Evolutionary conservation across 331 rosid species (phyloP).

Genomic region (Spiraea crenata): DNA sequence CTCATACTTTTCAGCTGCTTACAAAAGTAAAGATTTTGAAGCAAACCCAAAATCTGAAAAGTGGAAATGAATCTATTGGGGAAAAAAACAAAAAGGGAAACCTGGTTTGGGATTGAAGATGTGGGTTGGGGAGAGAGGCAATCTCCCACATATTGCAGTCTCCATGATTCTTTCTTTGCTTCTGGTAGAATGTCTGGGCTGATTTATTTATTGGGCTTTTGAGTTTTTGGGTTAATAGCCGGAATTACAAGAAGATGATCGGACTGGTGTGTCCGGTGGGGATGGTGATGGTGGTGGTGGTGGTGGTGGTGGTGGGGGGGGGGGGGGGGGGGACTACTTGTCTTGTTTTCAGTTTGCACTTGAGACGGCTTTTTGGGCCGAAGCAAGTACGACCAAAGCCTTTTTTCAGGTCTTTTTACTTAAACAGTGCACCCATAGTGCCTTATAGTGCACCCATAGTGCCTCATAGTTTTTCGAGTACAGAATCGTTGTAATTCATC

Average conservation of each 20-base stretch:
- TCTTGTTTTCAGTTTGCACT: too few species aligned
- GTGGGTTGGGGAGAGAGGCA: slow-evolving; percentile 60
- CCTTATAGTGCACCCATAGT: too few species aligned
- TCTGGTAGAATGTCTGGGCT: neutral
- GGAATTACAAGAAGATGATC: neutral
- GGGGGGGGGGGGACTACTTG: too few species aligned
- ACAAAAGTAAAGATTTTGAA: neutral
- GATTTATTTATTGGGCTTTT: neutral
- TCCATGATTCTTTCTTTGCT: slow-evolving; percentile 40
- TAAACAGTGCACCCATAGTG: too few species aligned
- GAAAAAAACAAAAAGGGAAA: neutral
- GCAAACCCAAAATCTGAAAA: slow-evolving; percentile 3
- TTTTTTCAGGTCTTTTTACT: too few species aligned
- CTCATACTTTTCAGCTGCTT: neutral
- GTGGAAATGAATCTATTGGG: neutral
- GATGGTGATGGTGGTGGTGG: slow-evolving; percentile 9
- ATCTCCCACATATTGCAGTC: slow-evolving; percentile 59
- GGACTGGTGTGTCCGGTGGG: neutral
- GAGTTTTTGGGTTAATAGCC: neutral
- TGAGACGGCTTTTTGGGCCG: too few species aligned
- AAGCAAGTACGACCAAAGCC: too few species aligned
- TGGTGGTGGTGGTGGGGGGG: slow-evolving; percentile 14
- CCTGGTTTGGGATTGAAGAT: slow-evolving; percentile 58
- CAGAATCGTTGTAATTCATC: too few species aligned
- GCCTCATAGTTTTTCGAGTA: too few species aligned